These are phyloP conservation scores for Paramecium sonneborni DNA, from an alignment of 73 alveolate genomes.

Conservation along the genomic window DNA sequence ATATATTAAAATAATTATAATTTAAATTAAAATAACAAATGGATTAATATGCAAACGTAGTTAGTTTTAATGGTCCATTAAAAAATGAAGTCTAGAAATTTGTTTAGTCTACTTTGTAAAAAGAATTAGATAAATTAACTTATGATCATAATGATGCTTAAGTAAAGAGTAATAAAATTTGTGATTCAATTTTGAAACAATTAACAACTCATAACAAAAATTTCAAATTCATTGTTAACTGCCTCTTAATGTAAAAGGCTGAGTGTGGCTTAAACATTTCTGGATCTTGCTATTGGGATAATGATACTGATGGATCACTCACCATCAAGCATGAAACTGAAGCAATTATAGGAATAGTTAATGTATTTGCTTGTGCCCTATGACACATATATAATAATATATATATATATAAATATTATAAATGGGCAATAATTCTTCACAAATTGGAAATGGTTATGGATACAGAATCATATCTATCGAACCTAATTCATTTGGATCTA, in stretches of 20 bases:
- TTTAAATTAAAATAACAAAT: background rate
- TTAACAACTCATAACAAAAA: conserved; percentile 70
- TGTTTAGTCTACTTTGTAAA: background rate
- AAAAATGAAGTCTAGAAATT: conserved; percentile 21
- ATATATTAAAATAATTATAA: background rate
- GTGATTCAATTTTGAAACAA: conserved; percentile 67
- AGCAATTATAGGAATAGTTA: conserved; percentile 41
- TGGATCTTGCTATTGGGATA: conserved; percentile 89
- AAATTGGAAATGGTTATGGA: background rate
- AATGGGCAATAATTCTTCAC: background rate
- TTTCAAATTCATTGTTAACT: conserved; percentile 77
- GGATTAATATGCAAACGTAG: background rate
- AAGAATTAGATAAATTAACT: conserved; percentile 65
- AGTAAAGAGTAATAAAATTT: conserved; percentile 75
- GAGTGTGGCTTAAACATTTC: conserved; percentile 82
- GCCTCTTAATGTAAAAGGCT: conserved; percentile 82
- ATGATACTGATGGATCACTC: conserved; percentile 81
- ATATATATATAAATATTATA: background rate
- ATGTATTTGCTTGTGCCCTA: conserved; percentile 53
- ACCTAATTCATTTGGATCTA: conserved; percentile 38
- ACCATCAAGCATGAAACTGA: conserved; percentile 74
- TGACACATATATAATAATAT: background rate
- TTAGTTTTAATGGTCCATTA: background rate
- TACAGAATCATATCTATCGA: conserved; percentile 20
- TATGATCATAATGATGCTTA: conserved; percentile 81